Conservation (phyloP, 2,329 filamentous ascomycete species). For the Clonostachys chloroleuca region DNA sequence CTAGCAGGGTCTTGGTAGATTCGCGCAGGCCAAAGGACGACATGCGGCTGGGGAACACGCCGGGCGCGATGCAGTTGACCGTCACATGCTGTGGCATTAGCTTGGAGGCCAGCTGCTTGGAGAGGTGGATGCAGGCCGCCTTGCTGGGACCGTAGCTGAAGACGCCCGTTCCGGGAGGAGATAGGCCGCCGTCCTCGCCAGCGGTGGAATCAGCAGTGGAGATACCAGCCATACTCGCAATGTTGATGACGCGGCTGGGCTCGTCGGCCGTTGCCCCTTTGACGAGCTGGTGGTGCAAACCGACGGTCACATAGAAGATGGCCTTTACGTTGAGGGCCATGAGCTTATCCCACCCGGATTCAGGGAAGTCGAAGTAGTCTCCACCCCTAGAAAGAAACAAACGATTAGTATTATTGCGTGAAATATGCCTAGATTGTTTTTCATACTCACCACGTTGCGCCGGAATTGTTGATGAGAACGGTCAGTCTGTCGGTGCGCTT, state of each 20-base stretch:
- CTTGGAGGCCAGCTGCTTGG: constrained; percentile 52
- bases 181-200: too few relatives aligned
- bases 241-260: constrained; percentile 61
- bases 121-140: constrained; percentile 60
- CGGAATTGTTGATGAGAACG: constrained; percentile 65
- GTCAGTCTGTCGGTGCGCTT: constrained; percentile 43
- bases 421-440: constrained; percentile 34
- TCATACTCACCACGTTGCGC: constrained; percentile 64
- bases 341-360: too few relatives aligned
- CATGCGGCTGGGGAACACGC: constrained; percentile 70
- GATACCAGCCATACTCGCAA: constrained; percentile 61
- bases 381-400: too few relatives aligned
- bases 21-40: constrained; percentile 35
- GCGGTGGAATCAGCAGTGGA: constrained; percentile 32
- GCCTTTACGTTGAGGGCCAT: constrained; percentile 64
- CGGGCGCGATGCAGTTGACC: constrained; percentile 69
- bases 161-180: constrained; percentile 50
- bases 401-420: constrained; percentile 69
- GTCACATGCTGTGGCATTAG: constrained; percentile 50
- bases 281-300: constrained; percentile 58
- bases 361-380: too few relatives aligned
- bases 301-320: constrained; percentile 60
- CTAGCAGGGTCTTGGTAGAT: too few relatives aligned
- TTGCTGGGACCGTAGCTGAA: constrained; percentile 63
- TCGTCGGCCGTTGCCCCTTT: constrained; percentile 32